These are phyloP conservation scores for Nicotiana otophora DNA, from an alignment of 257 asterid genomes.

Conservation along the genomic window DNA sequence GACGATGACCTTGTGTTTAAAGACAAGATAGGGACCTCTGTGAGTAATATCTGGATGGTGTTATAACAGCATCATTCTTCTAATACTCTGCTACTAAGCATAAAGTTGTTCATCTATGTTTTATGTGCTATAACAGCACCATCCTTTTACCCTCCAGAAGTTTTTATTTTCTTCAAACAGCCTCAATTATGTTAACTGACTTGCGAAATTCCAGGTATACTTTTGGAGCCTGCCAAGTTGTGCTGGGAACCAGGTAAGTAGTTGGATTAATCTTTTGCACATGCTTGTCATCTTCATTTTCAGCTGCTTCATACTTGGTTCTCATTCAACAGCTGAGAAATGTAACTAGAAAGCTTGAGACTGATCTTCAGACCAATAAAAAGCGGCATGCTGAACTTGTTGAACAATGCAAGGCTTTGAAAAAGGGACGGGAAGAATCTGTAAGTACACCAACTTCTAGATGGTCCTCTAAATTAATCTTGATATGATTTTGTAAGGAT, in stretches of 20 bases:
- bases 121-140: background rate
- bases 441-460: conserved; percentile 36
- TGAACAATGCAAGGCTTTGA: conserved; percentile 65
- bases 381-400: conserved; percentile 54
- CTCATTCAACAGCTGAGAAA: conserved; percentile 60
- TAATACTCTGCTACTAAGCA: background rate
- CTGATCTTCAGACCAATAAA: conserved; percentile 68
- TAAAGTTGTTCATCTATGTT: conserved; percentile 1
- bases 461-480: background rate
- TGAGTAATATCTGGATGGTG: conserved; percentile 38
- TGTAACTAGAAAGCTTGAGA: conserved; percentile 57
- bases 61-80: background rate
- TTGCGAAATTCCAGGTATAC: conserved; percentile 56
- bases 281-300: background rate
- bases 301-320: background rate
- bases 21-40: conserved; percentile 98
- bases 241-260: conserved; percentile 90
- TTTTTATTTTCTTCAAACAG: background rate
- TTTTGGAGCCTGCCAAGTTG: conserved; percentile 99
- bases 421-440: conserved; percentile 91
- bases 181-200: background rate
- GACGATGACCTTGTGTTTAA: conserved; percentile 95
- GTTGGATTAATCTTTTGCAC: conserved; percentile 2
- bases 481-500: background rate
- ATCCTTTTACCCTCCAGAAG: background rate